A percentile compares a stretch with the other conserved stretches of the same genome.
Evolutionary conservation across 1,284 basidiomycete genomes (phyloP).

Genomic region (Trametes pubescens): DNA sequence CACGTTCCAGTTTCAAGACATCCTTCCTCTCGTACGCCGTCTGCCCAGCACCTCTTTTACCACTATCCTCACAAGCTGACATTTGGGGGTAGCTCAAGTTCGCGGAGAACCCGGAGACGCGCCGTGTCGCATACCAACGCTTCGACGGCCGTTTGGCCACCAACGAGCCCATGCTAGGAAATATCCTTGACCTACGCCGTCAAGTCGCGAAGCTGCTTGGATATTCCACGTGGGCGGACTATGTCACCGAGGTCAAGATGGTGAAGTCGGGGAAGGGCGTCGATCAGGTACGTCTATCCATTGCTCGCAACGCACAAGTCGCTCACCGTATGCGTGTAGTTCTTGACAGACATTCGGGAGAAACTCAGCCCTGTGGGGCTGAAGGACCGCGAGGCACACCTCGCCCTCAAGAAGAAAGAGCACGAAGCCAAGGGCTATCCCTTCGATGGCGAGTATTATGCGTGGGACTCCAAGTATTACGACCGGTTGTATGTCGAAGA

Average conservation of each 20-base stretch:
- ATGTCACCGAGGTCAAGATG: slow-evolving; percentile 85
- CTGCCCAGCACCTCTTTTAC: slow-evolving; percentile 10
- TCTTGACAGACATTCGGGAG: slow-evolving; percentile 75
- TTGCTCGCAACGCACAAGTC: not conserved
- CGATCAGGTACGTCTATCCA: slow-evolving; percentile 49
- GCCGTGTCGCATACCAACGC: slow-evolving; percentile 68
- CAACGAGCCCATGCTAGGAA: slow-evolving; percentile 75
- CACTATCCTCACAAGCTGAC: not conserved
- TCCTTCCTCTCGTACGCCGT: slow-evolving; percentile 72
- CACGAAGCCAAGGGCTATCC: slow-evolving; percentile 62
- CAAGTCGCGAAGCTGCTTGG: slow-evolving; percentile 71
- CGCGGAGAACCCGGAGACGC: slow-evolving; percentile 73
- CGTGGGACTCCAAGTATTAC: slow-evolving; percentile 62
- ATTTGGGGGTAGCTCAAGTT: slow-evolving; percentile 69
- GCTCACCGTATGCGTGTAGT: slow-evolving; percentile 38
- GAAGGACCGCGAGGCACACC: slow-evolving; percentile 69
- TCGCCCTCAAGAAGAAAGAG: slow-evolving; percentile 77
- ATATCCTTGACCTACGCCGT: slow-evolving; percentile 71
- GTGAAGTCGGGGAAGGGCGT: slow-evolving; percentile 73
- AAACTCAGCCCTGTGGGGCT: slow-evolving; percentile 75
- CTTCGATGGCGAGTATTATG: slow-evolving; percentile 71
- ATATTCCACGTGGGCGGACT: slow-evolving; percentile 84
- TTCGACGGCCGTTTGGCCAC: slow-evolving; percentile 71
- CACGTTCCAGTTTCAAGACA: slow-evolving; percentile 79
- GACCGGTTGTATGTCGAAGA: slow-evolving; percentile 75